These are phyloP conservation scores for Trypethelium eluteriae DNA, from an alignment of 495 filamentous ascomycete species.

Conservation along the genomic window DNA sequence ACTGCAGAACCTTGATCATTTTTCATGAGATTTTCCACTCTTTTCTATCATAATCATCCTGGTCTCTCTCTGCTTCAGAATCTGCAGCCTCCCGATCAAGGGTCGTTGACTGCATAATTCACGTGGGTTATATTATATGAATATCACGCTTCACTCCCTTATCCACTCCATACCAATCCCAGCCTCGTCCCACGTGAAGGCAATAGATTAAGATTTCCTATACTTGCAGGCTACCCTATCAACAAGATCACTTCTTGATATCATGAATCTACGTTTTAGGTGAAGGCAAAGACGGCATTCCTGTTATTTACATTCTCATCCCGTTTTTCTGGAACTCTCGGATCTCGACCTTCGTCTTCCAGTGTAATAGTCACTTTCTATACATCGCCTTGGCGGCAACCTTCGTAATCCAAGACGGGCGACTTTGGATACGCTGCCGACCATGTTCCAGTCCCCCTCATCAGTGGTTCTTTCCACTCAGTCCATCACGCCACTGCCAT, in stretches of 20 bases:
- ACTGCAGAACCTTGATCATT: background rate
- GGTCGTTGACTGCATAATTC: constrained; percentile 5
- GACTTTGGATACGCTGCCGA: background rate
- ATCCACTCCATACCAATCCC: too few species aligned
- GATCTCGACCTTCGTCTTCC: too few species aligned
- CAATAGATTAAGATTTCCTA: too few species aligned
- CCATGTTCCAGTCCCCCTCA: background rate
- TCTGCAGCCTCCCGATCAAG: constrained; percentile 8
- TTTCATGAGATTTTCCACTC: background rate
- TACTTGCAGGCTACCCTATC: too few species aligned
- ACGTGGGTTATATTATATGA: background rate
- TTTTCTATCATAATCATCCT: background rate
- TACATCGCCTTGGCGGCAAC: background rate
- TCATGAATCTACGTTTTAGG: too few species aligned
- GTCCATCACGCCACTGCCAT: constrained; percentile 18
- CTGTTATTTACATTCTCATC: too few species aligned
- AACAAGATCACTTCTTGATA: too few species aligned
- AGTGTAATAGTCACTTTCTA: background rate
- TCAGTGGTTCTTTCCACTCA: constrained; percentile 6
- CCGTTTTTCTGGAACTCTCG: too few species aligned
- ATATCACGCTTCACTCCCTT: background rate
- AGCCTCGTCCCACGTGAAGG: too few species aligned
- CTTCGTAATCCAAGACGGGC: background rate
- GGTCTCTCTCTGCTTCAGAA: constrained; percentile 4
- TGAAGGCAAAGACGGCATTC: too few species aligned